Percentiles rank a stretch among this genome's conserved stretches.
Conservation (phyloP, 2,329 filamentous ascomycete genomes). For the Neocatenulostroma microsporum region DNA sequence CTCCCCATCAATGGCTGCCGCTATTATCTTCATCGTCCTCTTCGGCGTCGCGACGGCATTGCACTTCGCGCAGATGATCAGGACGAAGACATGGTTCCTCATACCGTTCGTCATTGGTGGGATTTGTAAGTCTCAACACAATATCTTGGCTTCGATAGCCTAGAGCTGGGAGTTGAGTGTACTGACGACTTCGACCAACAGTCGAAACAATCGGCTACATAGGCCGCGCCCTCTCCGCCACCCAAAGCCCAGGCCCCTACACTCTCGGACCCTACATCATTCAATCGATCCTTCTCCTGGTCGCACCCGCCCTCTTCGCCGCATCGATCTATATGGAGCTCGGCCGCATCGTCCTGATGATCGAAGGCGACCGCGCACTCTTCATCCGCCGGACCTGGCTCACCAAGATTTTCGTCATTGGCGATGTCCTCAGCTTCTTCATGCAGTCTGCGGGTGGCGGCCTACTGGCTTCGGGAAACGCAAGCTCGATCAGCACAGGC, state of each 20-base stretch:
- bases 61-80: slow-evolving; percentile 35
- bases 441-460: slow-evolving; percentile 39
- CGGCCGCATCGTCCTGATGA: slow-evolving; percentile 37
- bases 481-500: slow-evolving; percentile 27
- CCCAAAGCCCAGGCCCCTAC: slow-evolving; percentile 34
- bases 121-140: slow-evolving; percentile 41
- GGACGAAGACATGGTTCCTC: slow-evolving; percentile 43
- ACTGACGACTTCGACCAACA: slow-evolving; percentile 17
- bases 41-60: slow-evolving; percentile 25
- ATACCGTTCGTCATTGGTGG: slow-evolving; percentile 47
- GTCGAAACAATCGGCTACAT: slow-evolving; percentile 49
- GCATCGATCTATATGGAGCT: slow-evolving; percentile 46
- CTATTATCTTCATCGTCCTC: slow-evolving; percentile 25
- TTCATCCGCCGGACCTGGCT: slow-evolving; percentile 39
- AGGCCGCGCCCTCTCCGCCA: slow-evolving; percentile 39
- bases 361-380: slow-evolving; percentile 35
- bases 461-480: slow-evolving; percentile 27
- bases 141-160: background rate
- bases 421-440: slow-evolving; percentile 43
- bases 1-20: slow-evolving; percentile 20
- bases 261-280: slow-evolving; percentile 38
- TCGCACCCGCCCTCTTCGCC: slow-evolving; percentile 44
- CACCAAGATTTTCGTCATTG: slow-evolving; percentile 42
- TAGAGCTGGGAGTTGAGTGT: background rate
- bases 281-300: slow-evolving; percentile 39